Evolutionary conservation across 176 grass and related monocot genomes (phyloP).

Genomic region (Cenchrus purpureus): DNA sequence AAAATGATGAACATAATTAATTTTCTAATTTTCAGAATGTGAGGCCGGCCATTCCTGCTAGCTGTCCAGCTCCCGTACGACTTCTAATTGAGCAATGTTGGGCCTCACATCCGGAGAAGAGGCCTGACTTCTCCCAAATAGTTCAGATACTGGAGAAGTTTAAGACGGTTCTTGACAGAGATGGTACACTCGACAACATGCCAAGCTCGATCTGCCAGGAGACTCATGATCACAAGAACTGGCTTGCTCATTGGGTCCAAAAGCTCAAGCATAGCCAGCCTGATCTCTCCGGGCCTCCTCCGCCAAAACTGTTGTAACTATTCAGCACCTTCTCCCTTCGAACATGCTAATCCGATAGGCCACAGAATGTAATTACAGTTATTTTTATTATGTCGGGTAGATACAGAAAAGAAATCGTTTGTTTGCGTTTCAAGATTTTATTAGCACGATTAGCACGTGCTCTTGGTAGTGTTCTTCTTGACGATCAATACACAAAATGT

Average conservation of each 20-base stretch:
- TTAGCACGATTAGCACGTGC: neutral
- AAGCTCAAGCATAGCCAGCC: constrained; percentile 68
- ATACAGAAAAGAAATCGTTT: neutral
- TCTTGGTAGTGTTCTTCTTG: neutral
- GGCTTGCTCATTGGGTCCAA: constrained; percentile 63
- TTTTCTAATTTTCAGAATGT: constrained; percentile 70
- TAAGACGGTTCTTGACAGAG: constrained; percentile 55
- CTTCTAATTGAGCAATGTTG: constrained; percentile 90
- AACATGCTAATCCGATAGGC: constrained; percentile 36
- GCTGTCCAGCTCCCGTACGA: constrained; percentile 66
- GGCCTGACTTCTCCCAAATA: constrained; percentile 88
- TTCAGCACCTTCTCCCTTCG: constrained; percentile 14
- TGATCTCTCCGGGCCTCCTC: constrained; percentile 46
- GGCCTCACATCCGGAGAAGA: constrained; percentile 69
- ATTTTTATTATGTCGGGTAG: neutral
- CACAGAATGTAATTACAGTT: constrained; percentile 39
- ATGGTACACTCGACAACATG: constrained; percentile 70
- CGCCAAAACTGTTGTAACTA: constrained; percentile 66
- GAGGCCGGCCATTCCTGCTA: constrained; percentile 72
- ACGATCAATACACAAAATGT: neutral
- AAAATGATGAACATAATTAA: constrained; percentile 5
- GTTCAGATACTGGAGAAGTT: constrained; percentile 86
- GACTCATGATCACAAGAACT: constrained; percentile 72
- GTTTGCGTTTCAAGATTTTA: neutral
- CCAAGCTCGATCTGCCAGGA: constrained; percentile 55